Evolutionary conservation across 257 asterid species (phyloP), one percentile per base, ranked within the genome.

Genomic region (Henckelia pumila): DNA sequence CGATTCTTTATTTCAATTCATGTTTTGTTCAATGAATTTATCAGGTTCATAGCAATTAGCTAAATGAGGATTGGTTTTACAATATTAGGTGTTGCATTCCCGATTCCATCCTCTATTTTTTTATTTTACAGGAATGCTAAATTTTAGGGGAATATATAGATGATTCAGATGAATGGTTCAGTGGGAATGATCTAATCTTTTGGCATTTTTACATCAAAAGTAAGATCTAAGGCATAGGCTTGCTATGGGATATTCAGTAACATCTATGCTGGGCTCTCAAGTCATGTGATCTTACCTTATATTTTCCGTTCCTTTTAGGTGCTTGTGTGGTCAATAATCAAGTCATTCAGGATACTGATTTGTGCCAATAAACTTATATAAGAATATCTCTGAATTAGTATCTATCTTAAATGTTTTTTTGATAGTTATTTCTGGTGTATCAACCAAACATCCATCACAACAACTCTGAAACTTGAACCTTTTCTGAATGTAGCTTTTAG

Each of bases 241-340:
- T 61, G 16, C 40, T 7, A 47, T 17, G 72, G 70, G 61, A 75
- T 71, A 61, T 73, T 68, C 59, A 37, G 20, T 71, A 40, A 49
- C 63, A 52, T 56, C 60, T 17, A 26, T 32, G 68, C 30, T 24
- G 58, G 50, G 66, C 17, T 21, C 26, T 19, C 14, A 17, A n/a
- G n/a, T n/a, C n/a, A n/a, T 59, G 13, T 44, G 22, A 24, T 35
- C 22, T 52, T 59, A 24, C 17, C 58, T 50, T 40, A n/a, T 58
- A 25, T 59, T n/a, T 19, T 59, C 49, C 17, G 21, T 14, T 3
- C 57, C 16, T 11, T 32, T 62, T 32, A 32, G 47, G 21, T 47
- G 55, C 24, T 67, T 56, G n/a, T 1, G 32, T 61, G 32, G 21
- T 24, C 70, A 19, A 49, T 50, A 25, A 7, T 22, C 10, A 1